These are phyloP conservation scores for Paramecium bursaria DNA, from an alignment of 73 alveolate genomes.

Conservation along the genomic window DNA sequence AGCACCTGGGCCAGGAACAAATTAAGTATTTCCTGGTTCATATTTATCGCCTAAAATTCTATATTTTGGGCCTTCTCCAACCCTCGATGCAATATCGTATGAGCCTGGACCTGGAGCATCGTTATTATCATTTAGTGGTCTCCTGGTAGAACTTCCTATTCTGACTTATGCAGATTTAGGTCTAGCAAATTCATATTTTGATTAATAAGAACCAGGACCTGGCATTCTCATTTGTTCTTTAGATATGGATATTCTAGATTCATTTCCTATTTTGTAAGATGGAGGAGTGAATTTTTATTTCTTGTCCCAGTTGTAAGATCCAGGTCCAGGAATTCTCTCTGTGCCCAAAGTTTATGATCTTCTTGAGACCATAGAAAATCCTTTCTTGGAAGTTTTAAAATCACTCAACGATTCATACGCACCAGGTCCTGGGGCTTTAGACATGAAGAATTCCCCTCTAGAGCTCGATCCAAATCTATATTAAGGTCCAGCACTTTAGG, in stretches of 20 bases:
- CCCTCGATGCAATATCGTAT: constrained; percentile 1
- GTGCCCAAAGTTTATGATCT: constrained; percentile 48
- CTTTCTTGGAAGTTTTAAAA: background rate
- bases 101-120: constrained; percentile 72
- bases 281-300: constrained; percentile 38
- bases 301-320: constrained; percentile 61
- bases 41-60: constrained; percentile 30
- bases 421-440: constrained; percentile 68
- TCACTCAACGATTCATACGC: constrained; percentile 56
- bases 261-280: constrained; percentile 48
- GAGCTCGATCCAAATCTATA: constrained; percentile 62
- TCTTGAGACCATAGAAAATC: constrained; percentile 60
- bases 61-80: constrained; percentile 56
- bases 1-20: constrained; percentile 55
- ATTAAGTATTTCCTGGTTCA: constrained; percentile 6
- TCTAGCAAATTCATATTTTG: constrained; percentile 64
- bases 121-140: constrained; percentile 49
- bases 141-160: constrained; percentile 61
- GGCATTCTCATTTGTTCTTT: constrained; percentile 21
- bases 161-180: constrained; percentile 70
- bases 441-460: constrained; percentile 47
- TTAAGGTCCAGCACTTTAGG: constrained; percentile 64
- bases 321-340: constrained; percentile 69
- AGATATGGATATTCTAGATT: background rate
- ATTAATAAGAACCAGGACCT: constrained; percentile 63